These are phyloP conservation scores for Aspergillus sp. DNA, from an alignment of 2,329 filamentous ascomycete genomes.

Conservation along the genomic window DNA sequence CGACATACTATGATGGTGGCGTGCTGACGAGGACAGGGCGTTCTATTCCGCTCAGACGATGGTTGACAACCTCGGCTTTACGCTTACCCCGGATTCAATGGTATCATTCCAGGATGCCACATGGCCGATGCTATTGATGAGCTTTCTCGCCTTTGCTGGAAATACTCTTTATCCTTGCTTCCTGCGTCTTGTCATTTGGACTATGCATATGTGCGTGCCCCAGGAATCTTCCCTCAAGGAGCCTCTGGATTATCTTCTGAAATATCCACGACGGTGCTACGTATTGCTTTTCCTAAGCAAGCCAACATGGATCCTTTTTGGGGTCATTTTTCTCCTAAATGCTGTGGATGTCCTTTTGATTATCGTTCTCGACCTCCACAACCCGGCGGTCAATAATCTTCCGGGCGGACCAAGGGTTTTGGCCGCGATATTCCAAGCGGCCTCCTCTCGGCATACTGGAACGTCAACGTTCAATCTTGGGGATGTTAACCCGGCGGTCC, in stretches of 20 bases:
- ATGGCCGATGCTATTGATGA: conserved; percentile 39
- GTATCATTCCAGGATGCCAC: conserved; percentile 47
- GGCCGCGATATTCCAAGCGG: conserved; percentile 59
- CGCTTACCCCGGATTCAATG: conserved; percentile 56
- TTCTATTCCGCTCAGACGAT: conserved; percentile 54
- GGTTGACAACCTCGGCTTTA: conserved; percentile 54
- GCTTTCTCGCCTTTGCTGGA: conserved; percentile 38
- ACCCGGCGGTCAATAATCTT: conserved; percentile 44
- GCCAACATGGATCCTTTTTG: conserved; percentile 59
- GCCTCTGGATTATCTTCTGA: conserved; percentile 56
- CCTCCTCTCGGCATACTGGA: conserved; percentile 49
- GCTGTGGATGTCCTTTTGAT: conserved; percentile 57
- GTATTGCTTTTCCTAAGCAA: conserved; percentile 60
- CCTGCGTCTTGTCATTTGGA: conserved; percentile 58
- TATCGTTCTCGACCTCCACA: conserved; percentile 51
- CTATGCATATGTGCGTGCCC: conserved; percentile 46
- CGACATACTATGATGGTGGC: neutral
- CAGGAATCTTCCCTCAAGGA: conserved; percentile 20
- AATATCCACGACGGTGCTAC: conserved; percentile 63
- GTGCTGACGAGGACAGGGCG: conserved; percentile 33
- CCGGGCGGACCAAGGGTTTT: conserved; percentile 49
- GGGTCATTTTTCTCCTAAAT: conserved; percentile 53
- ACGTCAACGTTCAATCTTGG: conserved; percentile 55
- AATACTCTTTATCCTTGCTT: conserved; percentile 56
- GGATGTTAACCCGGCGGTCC: conserved; percentile 53